phyloP scores from a whole-genome alignment of 2,329 filamentous ascomycete species.

The Talaromyces sp. region DNA sequence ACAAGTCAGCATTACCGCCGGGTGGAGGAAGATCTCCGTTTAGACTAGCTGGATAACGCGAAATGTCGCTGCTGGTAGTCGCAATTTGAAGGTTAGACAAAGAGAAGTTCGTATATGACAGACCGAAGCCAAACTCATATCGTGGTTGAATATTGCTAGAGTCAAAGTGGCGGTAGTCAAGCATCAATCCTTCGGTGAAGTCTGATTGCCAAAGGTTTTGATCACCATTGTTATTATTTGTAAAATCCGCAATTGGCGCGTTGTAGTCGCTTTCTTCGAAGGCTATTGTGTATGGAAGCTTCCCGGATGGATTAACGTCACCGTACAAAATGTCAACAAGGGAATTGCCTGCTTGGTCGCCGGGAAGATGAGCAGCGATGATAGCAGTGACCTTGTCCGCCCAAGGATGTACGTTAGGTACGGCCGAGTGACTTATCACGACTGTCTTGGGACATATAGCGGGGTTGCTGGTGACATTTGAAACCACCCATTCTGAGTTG shows the following conservation, averaged over 20 bases:
- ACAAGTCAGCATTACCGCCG: conserved; percentile 56
- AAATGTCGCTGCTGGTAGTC: background rate
- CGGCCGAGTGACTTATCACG: conserved; percentile 67
- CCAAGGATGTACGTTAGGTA: conserved; percentile 68
- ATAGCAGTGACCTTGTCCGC: conserved; percentile 60
- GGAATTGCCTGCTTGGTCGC: conserved; percentile 65
- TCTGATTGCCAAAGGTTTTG: conserved; percentile 47
- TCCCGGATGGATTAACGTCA: conserved; percentile 61
- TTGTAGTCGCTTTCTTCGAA: conserved; percentile 13
- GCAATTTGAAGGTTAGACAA: conserved; percentile 7
- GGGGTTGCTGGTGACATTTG: conserved; percentile 28
- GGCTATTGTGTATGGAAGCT: conserved; percentile 47
- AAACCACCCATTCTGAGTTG: conserved; percentile 38
- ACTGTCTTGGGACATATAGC: conserved; percentile 50
- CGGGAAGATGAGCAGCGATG: conserved; percentile 67
- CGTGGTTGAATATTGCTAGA: conserved; percentile 45
- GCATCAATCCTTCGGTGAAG: conserved; percentile 49
- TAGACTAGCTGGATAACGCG: conserved; percentile 1
- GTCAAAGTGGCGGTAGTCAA: conserved; percentile 56
- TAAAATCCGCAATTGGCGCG: conserved; percentile 45
- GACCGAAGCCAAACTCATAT: conserved; percentile 55
- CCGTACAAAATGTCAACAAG: conserved; percentile 65
- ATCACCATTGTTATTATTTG: conserved; percentile 3
- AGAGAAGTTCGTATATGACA: conserved; percentile 24
- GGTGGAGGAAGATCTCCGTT: conserved; percentile 18